These are phyloP conservation scores for Pythium apleroticum DNA, from an alignment of 352 stramenopile genomes.

Conservation along the genomic window DNA sequence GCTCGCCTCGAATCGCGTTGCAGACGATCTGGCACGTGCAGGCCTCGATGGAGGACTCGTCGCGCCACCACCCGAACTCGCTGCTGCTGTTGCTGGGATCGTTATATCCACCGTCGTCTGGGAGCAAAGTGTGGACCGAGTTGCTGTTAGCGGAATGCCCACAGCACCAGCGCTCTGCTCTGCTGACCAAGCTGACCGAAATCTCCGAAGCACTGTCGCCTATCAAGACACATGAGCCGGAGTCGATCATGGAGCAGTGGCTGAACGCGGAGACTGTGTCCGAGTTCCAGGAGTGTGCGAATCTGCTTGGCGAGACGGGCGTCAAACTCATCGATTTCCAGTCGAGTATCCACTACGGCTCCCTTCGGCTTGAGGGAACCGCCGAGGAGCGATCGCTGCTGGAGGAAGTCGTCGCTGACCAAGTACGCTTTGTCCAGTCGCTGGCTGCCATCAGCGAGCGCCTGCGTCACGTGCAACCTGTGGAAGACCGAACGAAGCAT, in stretches of 20 bases:
- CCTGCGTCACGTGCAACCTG: constrained; percentile 61
- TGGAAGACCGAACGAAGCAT: constrained; percentile 47
- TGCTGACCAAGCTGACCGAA: constrained; percentile 40
- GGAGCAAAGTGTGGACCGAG: constrained; percentile 54
- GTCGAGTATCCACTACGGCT: constrained; percentile 71
- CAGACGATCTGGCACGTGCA: constrained; percentile 84
- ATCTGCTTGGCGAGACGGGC: constrained; percentile 42
- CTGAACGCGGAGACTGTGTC: constrained; percentile 46
- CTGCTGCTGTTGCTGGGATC: constrained; percentile 61
- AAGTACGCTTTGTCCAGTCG: constrained; percentile 76
- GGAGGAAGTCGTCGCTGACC: constrained; percentile 66
- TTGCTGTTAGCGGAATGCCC: constrained; percentile 59
- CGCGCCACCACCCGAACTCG: constrained; percentile 57
- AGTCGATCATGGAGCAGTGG: constrained; percentile 62
- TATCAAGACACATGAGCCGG: constrained; percentile 45
- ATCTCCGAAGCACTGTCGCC: constrained; percentile 40
- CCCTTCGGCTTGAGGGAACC: constrained; percentile 35
- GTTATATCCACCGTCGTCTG: constrained; percentile 43
- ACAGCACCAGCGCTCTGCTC: constrained; percentile 49
- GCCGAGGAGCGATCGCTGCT: constrained; percentile 29
- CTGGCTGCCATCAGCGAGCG: constrained; percentile 70
- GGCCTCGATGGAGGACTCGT: constrained; percentile 56
- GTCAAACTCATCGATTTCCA: constrained; percentile 70
- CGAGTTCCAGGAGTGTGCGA: constrained; percentile 54
- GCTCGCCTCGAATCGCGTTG: constrained; percentile 66